Base-by-base conservation (phyloP, 495 filamentous ascomycete species). In the Hypoxylon lienhwacheense region DNA sequence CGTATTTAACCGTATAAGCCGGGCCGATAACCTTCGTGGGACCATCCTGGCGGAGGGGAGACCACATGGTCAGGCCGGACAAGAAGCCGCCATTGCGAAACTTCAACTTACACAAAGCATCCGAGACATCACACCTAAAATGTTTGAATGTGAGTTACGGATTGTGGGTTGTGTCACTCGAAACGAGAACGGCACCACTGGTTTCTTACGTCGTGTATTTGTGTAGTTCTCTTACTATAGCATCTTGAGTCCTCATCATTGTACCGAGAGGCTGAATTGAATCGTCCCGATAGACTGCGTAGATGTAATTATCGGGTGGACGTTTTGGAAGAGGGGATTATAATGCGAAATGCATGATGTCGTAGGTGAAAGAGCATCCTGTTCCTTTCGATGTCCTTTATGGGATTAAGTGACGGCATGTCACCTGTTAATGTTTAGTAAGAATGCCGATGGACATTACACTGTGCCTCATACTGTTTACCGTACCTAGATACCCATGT, bases 1-100 rank as follows among this genome's bases (percentile, higher is more conserved):
- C 77, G 36, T 79, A 81, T 53, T 77, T 71, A 11, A 85, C 80
- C 1, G 79, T 83, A 41, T 81, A 81, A 11, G 78, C 81, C 6
- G 77, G 81, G 1, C 81, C 81, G 26, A 83, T 69, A 12, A 83
- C 78, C 61, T 80, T 82, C 39, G 77, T 75, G 2, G 59, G 53
- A 5, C 77, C 75, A 16, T 74, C 71, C 68, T 78, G 76, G 21
- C 73, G 68, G 16, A 68, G 64, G 1, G 81, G 80, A 20, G 79
- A 82, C 72, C 76, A 84, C 74, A 84, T 75, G 33, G 72, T 80
- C 45, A 84, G 61, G 14, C 78, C 76, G 3, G 77, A 76, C 0
- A 84, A 71, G 50, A 83, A 85, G 5, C 82, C 80, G 42, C 81
- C 80, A 59, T 80, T 68, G 41, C 64, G 72, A 46, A 72, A 65